Percentiles rank a stretch among this genome's conserved stretches.
These are phyloP conservation scores for Entomortierella parvispora DNA, from an alignment of 192 early-diverging fungal species.

Conservation along the genomic window DNA sequence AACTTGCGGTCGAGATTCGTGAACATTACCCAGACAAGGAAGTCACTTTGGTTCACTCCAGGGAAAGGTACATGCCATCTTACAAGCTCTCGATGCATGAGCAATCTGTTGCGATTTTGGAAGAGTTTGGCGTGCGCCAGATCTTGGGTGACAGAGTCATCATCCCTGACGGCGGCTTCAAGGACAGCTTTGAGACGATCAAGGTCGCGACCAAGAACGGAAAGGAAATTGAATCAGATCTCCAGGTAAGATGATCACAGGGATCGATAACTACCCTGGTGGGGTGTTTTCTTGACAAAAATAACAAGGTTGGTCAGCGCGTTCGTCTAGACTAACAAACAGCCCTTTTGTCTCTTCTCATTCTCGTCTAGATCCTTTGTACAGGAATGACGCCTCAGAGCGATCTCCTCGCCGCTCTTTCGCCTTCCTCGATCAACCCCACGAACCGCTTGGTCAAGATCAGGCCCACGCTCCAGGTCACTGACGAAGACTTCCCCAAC, in stretches of 20 bases:
- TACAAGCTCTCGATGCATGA: slow-evolving; percentile 67
- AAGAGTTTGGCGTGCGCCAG: slow-evolving; percentile 52
- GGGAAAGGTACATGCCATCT: slow-evolving; percentile 62
- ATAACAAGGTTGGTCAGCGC: not conserved
- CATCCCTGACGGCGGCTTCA: slow-evolving; percentile 70
- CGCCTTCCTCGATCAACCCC: slow-evolving; percentile 64
- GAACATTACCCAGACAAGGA: slow-evolving; percentile 67
- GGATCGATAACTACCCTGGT: too few relatives aligned
- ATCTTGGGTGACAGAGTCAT: slow-evolving; percentile 60
- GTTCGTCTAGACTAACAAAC: not conserved
- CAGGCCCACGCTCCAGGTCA: slow-evolving; percentile 76
- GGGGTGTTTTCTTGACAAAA: too few relatives aligned
- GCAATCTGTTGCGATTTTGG: slow-evolving; percentile 65
- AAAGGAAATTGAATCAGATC: slow-evolving; percentile 54
- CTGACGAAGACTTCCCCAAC: slow-evolving; percentile 61
- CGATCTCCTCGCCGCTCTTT: slow-evolving; percentile 62
- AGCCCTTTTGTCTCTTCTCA: not conserved
- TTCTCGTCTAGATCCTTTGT: slow-evolving; percentile 68
- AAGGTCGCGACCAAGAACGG: slow-evolving; percentile 57
- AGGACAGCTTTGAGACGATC: slow-evolving; percentile 57
- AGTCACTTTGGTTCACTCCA: slow-evolving; percentile 74
- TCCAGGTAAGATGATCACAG: slow-evolving; percentile 40
- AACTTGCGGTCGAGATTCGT: slow-evolving; percentile 80
- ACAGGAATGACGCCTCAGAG: slow-evolving; percentile 81
- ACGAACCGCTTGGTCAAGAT: slow-evolving; percentile 69